Base-by-base conservation (phyloP, 1,284 basidiomycete species). In the Sporisorium reilianum region DNA sequence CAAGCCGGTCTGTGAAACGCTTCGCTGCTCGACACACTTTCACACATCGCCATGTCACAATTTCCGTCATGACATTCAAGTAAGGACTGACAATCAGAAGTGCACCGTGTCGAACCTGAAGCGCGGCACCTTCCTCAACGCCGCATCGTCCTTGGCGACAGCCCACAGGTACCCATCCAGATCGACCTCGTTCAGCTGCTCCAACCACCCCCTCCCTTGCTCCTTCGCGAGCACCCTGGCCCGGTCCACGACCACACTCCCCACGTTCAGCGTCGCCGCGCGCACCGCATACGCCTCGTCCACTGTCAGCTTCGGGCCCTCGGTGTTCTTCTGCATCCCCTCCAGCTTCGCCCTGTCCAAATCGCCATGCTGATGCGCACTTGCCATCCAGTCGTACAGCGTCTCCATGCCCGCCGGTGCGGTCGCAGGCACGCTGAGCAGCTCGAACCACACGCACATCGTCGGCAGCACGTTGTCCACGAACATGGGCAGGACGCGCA, bases 381-480 rank as follows among this genome's bases (percentile, higher is more conserved):
- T 46, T 0, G 8, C 16, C 0, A 68, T 32, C 71, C 71, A 74
- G 1, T 62, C 10, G 41, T 51, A 16, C 48, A 71, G 57, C 23
- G 16, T 44, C 10, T 66, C n/a, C 56, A 79, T 70, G 0, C 30
- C 6, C 0, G 60, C 28, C 4, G 40, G 1, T 11, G 44, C 0
- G 14, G 46, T 4, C 16, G 78, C 78, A 8, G 90, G 88, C 34
- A 92, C 84, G 80, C 92, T 89, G 72, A 95, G 85, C 38, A 94
- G 88, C 51, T 91, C 90, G 25, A 93, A 86, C 84, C 93, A 90
- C 38, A 93, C 86, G 55, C 94, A 89, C 67, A 95, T 87, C 8
- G 93, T 93, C 1, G 94, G 93, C 5, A 95, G 85, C 50, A 95
- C 92, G 79, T 95, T 94, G 86, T 95, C 94, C 7, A 91, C 88